These are phyloP conservation scores for Aspergillus pseudoglaucus DNA, from an alignment of 2,329 filamentous ascomycete species.

Conservation along the genomic window DNA sequence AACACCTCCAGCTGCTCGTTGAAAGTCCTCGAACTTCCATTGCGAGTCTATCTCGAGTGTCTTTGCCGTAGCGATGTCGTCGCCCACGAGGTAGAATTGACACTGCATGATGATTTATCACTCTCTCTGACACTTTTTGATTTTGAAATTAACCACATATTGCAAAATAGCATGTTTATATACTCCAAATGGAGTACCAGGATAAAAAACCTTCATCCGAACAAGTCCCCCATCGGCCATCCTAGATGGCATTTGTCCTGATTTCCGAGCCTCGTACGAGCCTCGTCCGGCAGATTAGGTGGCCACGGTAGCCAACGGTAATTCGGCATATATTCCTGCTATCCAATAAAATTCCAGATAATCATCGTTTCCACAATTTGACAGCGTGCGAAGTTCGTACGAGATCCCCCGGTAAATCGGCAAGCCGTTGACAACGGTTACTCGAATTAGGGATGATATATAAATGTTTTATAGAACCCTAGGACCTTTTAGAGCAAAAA, in stretches of 20 bases:
- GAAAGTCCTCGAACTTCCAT: constrained; percentile 50
- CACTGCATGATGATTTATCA: neutral
- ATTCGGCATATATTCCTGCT: no score
- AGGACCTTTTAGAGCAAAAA: neutral
- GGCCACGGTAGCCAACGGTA: no score
- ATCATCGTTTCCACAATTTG: no score
- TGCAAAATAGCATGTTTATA: neutral
- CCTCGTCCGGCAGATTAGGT: no score
- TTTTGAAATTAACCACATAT: neutral
- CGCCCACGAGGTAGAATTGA: constrained; percentile 13
- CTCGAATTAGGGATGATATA: neutral
- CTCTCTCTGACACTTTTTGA: neutral
- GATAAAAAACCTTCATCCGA: neutral
- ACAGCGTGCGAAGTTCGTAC: constrained; percentile 7
- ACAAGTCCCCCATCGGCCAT: neutral
- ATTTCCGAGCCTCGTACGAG: no score
- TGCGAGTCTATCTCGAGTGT: constrained; percentile 44
- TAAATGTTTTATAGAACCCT: neutral
- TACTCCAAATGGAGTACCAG: neutral
- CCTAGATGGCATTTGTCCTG: neutral
- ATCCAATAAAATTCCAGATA: no score
- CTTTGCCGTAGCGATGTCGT: constrained; percentile 33
- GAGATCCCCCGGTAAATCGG: constrained; percentile 1
- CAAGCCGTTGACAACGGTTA: neutral
- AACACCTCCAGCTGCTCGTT: constrained; percentile 43